Base-by-base conservation (phyloP, 2,329 filamentous ascomycete genomes). In the Sarocladiaceae sp. region DNA sequence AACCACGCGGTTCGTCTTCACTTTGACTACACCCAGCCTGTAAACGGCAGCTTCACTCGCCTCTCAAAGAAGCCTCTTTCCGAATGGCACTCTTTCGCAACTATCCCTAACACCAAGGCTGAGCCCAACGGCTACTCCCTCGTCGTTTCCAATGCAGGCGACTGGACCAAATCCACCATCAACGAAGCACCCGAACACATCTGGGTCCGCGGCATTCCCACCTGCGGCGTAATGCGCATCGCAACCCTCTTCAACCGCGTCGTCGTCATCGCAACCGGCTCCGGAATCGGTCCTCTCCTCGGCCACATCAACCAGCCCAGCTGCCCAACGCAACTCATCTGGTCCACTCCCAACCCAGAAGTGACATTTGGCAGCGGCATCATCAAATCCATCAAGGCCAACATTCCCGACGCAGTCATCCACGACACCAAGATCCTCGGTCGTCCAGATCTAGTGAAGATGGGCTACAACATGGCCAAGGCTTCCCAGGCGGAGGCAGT, bases 51-150 rank as follows among this genome's bases (percentile, higher is more conserved):
- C 58, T 72, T 72, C 55, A 69, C 69, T 3, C 80, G 85, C 36
- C 68, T 90, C 22, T 80, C 86, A 3, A 76, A 78, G 51, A 73
- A 75, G 8, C 86, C 87, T 0, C 71, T 90, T 35, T 68, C 77
- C 8, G 87, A 92, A 66, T 89, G 86, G 76, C 88, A 92, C 68
- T 80, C 83, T 0, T 92, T 92, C 62, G 88, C 87, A 39, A 85
- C 84, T 1, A 87, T 91, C 55, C 83, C 86, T 1, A 77, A 82
- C 54, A 74, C 79, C 2, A 63, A 71, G 51, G 53, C 56, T 1
- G 58, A 56, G 50, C 22, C 25, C 10, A 53, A 53, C 11, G 83
- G 80, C 13, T 89, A 86, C 68, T 88, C 84, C 0, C 72, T 87
- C 26, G 71, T 91, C 26, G 76, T 91, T 25, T 88, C 86, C 51